A percentile compares a stretch with the other conserved stretches of the same genome.
phyloP scores from a whole-genome alignment of 176 grass and related monocot species.

The Raddia guianensis region DNA sequence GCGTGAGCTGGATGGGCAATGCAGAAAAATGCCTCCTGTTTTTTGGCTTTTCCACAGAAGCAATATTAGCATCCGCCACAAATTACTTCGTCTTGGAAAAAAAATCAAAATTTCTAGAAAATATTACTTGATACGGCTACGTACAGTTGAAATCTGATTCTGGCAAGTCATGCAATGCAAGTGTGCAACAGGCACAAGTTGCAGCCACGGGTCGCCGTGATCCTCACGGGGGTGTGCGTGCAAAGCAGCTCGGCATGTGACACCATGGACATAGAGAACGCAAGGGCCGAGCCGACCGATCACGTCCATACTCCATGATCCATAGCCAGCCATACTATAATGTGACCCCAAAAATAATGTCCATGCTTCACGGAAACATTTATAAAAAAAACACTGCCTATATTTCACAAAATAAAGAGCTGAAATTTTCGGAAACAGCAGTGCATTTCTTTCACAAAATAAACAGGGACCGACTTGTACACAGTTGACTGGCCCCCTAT shows the following conservation, averaged over 20 bases:
- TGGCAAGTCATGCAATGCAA: neutral
- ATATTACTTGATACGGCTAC: neutral
- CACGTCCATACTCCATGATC: neutral
- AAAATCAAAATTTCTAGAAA: too few species aligned
- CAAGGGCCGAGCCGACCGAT: neutral
- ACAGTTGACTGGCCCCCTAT: too few species aligned
- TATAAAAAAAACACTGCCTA: too few species aligned
- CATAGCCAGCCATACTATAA: neutral
- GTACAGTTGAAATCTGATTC: neutral
- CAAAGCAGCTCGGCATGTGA: constrained; percentile 19
- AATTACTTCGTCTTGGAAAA: neutral
- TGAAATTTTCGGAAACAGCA: too few species aligned
- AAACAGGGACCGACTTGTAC: too few species aligned
- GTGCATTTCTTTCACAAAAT: neutral
- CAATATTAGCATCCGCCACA: neutral
- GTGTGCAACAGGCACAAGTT: neutral
- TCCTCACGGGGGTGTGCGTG: neutral
- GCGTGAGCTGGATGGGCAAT: neutral
- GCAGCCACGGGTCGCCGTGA: neutral
- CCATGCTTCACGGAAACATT: too few species aligned
- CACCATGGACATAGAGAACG: neutral
- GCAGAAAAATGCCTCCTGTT: neutral
- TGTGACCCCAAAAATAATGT: neutral
- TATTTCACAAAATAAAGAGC: too few species aligned
- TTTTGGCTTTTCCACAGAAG: neutral